Evolutionary conservation across 2,329 filamentous ascomycete genomes (phyloP).

Genomic region (Escovopsis weberi): DNA sequence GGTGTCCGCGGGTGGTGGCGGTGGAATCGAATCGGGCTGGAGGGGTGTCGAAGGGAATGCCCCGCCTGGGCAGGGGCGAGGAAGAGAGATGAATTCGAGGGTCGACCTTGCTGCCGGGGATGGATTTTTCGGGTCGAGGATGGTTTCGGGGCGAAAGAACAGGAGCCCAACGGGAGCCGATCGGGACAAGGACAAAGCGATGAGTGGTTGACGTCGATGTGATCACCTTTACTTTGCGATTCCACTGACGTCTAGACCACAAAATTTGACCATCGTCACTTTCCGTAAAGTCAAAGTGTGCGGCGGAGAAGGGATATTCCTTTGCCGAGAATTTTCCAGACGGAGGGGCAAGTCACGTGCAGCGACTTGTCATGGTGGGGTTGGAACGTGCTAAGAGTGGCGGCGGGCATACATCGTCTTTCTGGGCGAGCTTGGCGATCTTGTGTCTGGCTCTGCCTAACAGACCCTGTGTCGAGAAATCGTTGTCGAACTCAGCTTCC

Average conservation of each 20-base stretch:
- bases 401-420: not conserved
- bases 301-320: constrained; percentile 27
- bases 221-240: constrained; percentile 10
- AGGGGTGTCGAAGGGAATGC: constrained; percentile 16
- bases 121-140: constrained; percentile 1
- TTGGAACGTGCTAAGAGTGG: not conserved
- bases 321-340: constrained; percentile 14
- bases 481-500: too few relatives aligned
- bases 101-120: not conserved
- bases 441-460: too few relatives aligned
- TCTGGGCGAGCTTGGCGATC: not conserved
- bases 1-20: constrained; percentile 27
- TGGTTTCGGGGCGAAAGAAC: too few relatives aligned
- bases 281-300: constrained; percentile 24
- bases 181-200: too few relatives aligned
- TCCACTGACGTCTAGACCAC: not conserved
- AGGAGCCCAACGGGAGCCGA: too few relatives aligned
- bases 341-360: constrained; percentile 29
- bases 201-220: too few relatives aligned
- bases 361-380: constrained; percentile 2
- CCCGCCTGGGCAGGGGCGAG: constrained; percentile 17
- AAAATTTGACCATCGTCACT: constrained; percentile 25
- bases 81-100: not conserved
- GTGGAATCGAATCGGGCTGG: constrained; percentile 1
- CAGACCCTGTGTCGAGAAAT: too few relatives aligned